A percentile compares a stretch with the other conserved stretches of the same genome.
These are phyloP conservation scores for Fraxinus pennsylvanica DNA, from an alignment of 257 asterid genomes.

Conservation along the genomic window DNA sequence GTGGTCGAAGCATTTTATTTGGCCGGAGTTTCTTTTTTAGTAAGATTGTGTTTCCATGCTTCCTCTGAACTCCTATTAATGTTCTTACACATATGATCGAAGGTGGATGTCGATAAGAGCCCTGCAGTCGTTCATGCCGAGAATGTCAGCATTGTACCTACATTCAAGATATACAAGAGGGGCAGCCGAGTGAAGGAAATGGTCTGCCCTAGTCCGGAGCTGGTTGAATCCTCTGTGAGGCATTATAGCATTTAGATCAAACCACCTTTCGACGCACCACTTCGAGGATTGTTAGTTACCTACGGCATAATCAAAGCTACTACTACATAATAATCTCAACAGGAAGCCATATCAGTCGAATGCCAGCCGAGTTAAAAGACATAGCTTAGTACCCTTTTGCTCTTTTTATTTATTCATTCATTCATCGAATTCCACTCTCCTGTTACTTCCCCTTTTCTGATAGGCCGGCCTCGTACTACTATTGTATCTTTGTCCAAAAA, in stretches of 20 bases:
- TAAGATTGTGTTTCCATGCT: neutral
- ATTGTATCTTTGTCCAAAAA: slow-evolving; percentile 28
- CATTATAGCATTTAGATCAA: slow-evolving; percentile 57
- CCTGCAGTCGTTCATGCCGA: slow-evolving; percentile 58
- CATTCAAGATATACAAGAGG: slow-evolving; percentile 73
- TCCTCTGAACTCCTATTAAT: neutral
- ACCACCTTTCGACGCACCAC: slow-evolving; percentile 23
- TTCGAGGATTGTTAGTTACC: slow-evolving; percentile 33
- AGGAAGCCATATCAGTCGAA: slow-evolving; percentile 45
- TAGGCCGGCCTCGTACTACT: slow-evolving; percentile 29
- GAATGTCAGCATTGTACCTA: slow-evolving; percentile 70
- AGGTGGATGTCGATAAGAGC: slow-evolving; percentile 80
- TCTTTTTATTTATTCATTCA: slow-evolving; percentile 62
- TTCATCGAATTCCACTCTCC: slow-evolving; percentile 44
- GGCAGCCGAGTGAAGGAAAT: slow-evolving; percentile 76
- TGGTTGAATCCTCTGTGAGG: slow-evolving; percentile 79
- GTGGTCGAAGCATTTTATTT: neutral
- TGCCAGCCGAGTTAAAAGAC: slow-evolving; percentile 43
- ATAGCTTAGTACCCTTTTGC: slow-evolving; percentile 46
- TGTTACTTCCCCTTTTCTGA: slow-evolving; percentile 29
- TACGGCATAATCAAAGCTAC: slow-evolving; percentile 27
- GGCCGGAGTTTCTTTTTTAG: neutral
- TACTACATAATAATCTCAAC: slow-evolving; percentile 52
- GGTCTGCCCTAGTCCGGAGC: slow-evolving; percentile 77
- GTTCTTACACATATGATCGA: slow-evolving; percentile 7